Evolutionary conservation across 345 rosid genomes (phyloP).

Genomic region (Lumnitzera littorea): DNA sequence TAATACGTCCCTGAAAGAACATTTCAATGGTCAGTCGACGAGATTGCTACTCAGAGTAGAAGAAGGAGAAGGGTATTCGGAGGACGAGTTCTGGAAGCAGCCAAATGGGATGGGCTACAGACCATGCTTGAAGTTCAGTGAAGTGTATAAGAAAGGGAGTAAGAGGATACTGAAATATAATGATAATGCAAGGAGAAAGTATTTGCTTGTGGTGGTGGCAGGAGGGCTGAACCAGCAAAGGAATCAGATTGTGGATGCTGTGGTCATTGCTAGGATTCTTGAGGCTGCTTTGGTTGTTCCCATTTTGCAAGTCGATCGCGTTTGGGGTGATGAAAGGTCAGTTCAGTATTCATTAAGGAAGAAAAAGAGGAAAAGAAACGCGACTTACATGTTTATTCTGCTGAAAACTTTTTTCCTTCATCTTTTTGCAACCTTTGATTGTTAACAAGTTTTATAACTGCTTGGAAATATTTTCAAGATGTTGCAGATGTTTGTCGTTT

Average conservation of each 20-base stretch:
- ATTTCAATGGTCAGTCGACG: no score
- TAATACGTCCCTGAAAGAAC: no score
- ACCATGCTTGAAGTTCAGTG: conserved; percentile 62
- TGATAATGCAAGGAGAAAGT: conserved; percentile 34
- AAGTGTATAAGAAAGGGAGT: conserved; percentile 47
- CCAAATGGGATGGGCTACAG: conserved; percentile 84
- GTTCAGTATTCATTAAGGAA: no score
- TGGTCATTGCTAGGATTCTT: conserved; percentile 88
- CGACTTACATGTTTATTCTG: no score
- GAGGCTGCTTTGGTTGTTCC: conserved; percentile 96
- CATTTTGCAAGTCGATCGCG: conserved; percentile 82
- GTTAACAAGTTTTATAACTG: no score
- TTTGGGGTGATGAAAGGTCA: conserved; percentile 99
- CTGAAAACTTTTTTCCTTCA: no score
- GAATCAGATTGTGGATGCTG: conserved; percentile 98
- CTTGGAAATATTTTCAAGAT: no score
- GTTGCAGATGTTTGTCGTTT: no score
- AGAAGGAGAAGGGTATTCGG: background rate
- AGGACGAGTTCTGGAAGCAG: conserved; percentile 79
- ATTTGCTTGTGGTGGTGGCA: conserved; percentile 80
- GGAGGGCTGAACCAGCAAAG: conserved; percentile 98
- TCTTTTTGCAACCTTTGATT: no score
- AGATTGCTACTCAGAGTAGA: background rate
- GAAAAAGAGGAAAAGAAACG: no score
- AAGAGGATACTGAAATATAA: conserved; percentile 16